These are phyloP conservation scores for Schizosaccharomyces versatilis DNA, from an alignment of 1,139 yeast genomes.

Conservation along the genomic window DNA sequence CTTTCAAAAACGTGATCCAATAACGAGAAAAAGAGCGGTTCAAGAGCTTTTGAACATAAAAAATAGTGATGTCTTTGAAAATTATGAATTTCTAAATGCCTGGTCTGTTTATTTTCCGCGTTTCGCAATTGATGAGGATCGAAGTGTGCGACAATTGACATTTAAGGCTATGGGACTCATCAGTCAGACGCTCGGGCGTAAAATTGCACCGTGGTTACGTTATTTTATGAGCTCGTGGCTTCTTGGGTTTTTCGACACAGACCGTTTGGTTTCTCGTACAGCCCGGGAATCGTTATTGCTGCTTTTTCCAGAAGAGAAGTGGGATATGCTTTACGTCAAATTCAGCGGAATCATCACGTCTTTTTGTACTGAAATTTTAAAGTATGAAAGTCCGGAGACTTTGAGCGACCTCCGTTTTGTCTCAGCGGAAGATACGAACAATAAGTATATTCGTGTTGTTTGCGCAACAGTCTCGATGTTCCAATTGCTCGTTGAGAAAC, in stretches of 20 bases:
- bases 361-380: slow-evolving; percentile 2
- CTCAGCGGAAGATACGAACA: slow-evolving; percentile 8
- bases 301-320: slow-evolving; percentile 2
- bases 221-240: slow-evolving; percentile 5
- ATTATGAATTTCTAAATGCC: background rate
- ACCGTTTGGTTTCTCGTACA: slow-evolving; percentile 1
- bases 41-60: background rate
- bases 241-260: slow-evolving; percentile 4
- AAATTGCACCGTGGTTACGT: slow-evolving; percentile 3
- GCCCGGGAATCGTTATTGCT: slow-evolving; percentile 4
- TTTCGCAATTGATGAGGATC: background rate
- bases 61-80: background rate
- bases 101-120: slow-evolving; percentile 1
- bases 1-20: background rate
- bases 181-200: slow-evolving; percentile 2
- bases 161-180: background rate
- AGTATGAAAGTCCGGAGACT: slow-evolving; percentile 1
- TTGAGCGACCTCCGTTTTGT: slow-evolving; percentile 10
- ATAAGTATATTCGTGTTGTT: slow-evolving; percentile 5
- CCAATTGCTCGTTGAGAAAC: too few relatives aligned
- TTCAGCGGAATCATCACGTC: background rate
- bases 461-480: too few relatives aligned
- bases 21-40: background rate
- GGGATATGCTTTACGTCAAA: slow-evolving; percentile 1
- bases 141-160: background rate